A percentile compares a stretch with the other conserved stretches of the same genome.
These are phyloP conservation scores for Diaporthe vexans DNA, from an alignment of 2,329 filamentous ascomycete genomes.

Conservation along the genomic window DNA sequence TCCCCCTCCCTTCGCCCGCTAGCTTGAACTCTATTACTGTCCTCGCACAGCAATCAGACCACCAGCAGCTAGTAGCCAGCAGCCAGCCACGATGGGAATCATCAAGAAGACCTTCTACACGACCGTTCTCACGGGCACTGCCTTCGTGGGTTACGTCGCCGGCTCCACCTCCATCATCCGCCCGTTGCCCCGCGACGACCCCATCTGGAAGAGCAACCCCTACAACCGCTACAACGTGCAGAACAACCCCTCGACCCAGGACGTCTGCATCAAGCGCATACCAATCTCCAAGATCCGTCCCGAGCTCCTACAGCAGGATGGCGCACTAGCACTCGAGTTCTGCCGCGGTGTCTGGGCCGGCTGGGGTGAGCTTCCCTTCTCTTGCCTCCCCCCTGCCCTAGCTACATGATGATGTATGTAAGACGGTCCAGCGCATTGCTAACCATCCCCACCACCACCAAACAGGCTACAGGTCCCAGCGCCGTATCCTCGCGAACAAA, in stretches of 20 bases:
- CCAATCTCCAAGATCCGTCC: conserved; percentile 75
- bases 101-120: conserved; percentile 61
- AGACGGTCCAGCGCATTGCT: not conserved
- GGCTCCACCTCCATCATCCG: conserved; percentile 69
- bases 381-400: not conserved
- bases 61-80: not conserved
- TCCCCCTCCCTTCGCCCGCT: not conserved
- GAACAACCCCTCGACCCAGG: conserved; percentile 73
- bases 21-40: not conserved
- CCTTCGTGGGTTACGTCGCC: conserved; percentile 66
- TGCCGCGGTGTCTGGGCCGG: conserved; percentile 78
- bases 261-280: conserved; percentile 74
- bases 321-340: conserved; percentile 72
- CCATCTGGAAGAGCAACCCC: conserved; percentile 69
- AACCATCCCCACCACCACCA: conserved; percentile 33
- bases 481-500: conserved; percentile 70
- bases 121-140: conserved; percentile 63
- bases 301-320: conserved; percentile 72
- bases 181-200: conserved; percentile 70
- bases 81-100: conserved; percentile 62
- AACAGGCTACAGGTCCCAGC: conserved; percentile 70
- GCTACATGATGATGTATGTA: too few relatives aligned
- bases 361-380: conserved; percentile 63
- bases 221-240: conserved; percentile 74
- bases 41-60: not conserved